Percentiles rank a stretch among this genome's conserved stretches.
Evolutionary conservation across 148 eudicot species (phyloP).

Genomic region (Heliosperma pusillum): DNA sequence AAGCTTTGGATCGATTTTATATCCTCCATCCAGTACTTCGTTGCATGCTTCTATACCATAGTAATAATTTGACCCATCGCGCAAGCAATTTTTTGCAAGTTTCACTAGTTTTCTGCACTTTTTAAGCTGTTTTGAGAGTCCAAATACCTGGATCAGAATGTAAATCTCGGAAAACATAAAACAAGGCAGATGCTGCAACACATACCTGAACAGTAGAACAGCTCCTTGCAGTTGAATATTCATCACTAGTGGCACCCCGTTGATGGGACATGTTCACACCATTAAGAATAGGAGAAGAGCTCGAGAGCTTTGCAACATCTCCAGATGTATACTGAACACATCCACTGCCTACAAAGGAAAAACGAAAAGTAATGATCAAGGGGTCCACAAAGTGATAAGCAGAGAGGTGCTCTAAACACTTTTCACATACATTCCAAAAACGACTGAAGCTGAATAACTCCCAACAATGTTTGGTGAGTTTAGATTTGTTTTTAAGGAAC

Average conservation of each 20-base stretch:
- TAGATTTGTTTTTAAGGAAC: background rate
- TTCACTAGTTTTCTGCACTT: constrained; percentile 74
- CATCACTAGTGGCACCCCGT: constrained; percentile 29
- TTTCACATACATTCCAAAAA: background rate
- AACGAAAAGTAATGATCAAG: background rate
- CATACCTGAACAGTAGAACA: constrained; percentile 43
- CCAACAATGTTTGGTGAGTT: background rate
- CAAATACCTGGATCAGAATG: background rate
- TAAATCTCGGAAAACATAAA: constrained; percentile 3
- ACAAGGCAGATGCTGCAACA: constrained; percentile 13
- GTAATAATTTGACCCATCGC: constrained; percentile 50
- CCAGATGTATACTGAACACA: constrained; percentile 62
- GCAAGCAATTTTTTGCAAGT: constrained; percentile 63
- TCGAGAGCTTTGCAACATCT: constrained; percentile 56
- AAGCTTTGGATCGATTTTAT: constrained; percentile 50
- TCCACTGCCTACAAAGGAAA: constrained; percentile 42
- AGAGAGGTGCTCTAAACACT: background rate
- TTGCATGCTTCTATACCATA: constrained; percentile 89
- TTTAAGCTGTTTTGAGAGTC: constrained; percentile 45
- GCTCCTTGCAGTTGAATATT: constrained; percentile 38
- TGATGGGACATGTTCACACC: constrained; percentile 42
- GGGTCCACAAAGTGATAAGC: background rate
- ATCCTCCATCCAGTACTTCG: constrained; percentile 77
- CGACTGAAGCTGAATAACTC: background rate
- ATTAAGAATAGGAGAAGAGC: constrained; percentile 45